Evolutionary conservation across 2,329 filamentous ascomycete genomes (phyloP).

Genomic region (Fonsecaea monophora): DNA sequence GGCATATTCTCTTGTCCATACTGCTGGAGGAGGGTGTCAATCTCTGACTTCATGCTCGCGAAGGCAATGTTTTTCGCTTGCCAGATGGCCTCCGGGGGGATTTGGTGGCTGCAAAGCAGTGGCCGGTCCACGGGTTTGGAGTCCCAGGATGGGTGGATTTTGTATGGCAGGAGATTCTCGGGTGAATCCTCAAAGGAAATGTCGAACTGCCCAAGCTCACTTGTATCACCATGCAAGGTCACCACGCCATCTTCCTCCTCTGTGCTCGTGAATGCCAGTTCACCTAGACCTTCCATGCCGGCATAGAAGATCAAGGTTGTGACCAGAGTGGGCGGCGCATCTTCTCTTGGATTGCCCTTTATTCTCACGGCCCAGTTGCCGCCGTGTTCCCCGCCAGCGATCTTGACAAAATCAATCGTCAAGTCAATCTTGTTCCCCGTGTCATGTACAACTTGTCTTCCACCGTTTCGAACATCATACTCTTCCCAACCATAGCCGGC

Average conservation of each 20-base stretch:
- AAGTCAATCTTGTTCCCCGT: slow-evolving; percentile 86
- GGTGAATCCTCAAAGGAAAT: slow-evolving; percentile 76
- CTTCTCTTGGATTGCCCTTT: slow-evolving; percentile 77
- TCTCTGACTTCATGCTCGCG: slow-evolving; percentile 66
- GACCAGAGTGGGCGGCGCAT: slow-evolving; percentile 70
- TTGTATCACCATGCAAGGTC: slow-evolving; percentile 71
- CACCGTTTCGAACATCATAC: slow-evolving; percentile 87
- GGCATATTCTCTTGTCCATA: slow-evolving; percentile 72
- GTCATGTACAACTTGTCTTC: slow-evolving; percentile 89
- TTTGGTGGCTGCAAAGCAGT: slow-evolving; percentile 72
- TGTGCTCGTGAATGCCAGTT: slow-evolving; percentile 65
- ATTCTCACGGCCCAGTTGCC: slow-evolving; percentile 93
- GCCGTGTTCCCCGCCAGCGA: slow-evolving; percentile 81
- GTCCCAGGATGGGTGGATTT: slow-evolving; percentile 68
- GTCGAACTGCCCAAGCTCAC: slow-evolving; percentile 78
- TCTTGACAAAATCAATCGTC: slow-evolving; percentile 91
- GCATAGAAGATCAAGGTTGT: slow-evolving; percentile 84
- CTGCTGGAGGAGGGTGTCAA: slow-evolving; percentile 65
- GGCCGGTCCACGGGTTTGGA: slow-evolving; percentile 78
- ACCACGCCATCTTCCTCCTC: slow-evolving; percentile 66
- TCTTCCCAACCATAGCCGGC: slow-evolving; percentile 97
- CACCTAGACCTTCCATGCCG: slow-evolving; percentile 76
- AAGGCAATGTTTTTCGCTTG: slow-evolving; percentile 77
- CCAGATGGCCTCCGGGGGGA: slow-evolving; percentile 77
- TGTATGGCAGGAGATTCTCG: slow-evolving; percentile 65